Evolutionary conservation across 495 filamentous ascomycete species (phyloP), one percentile per base, ranked within the genome.

Genomic region (Neurospora intermedia): DNA sequence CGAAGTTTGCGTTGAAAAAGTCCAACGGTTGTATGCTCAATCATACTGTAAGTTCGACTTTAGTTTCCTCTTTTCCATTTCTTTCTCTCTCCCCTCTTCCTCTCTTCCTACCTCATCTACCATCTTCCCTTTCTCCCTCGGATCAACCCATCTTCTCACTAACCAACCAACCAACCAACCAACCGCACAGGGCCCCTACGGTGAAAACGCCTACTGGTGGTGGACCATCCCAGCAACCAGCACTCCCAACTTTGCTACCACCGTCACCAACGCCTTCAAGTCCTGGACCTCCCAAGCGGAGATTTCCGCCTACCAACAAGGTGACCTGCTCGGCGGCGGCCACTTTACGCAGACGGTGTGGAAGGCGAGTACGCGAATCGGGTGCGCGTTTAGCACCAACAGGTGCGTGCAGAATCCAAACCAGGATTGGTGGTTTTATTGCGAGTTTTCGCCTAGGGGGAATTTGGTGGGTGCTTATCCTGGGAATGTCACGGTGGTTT

Each of bases 261-360:
- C 74, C 62, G 20, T 69, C 6, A 18, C 43, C 15, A 72, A 31
- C 11, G 77, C 73, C 1, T 77, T 78, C 16, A 69, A 70, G 27
- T 70, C 59, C 3, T 78, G 75, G 77, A 43, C 27, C 11, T 45
- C 69, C 18, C 45, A 48, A 23, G 42, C 73, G 5, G 77, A 78
- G 62, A 71, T 75, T 35, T 18, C 69, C 0, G 77, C 77, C 1
- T 78, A 78, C 42, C 38, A 39, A 39, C 18, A 15, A 6, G 69
- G 70, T 3, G 70, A 77, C 43, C 20, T 75, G 43, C 16, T 73
- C 1, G 73, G 75, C 3, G 77, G 77, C 0, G 70, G 72, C 0
- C 75, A 77, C 42, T 78, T 78, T n/a, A 78, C 77, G 35, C 77
- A 78, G 75, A 75, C 72, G 69, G 75, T 78, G 6, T 78, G 73